Base-by-base conservation (phyloP, 441 rosid species). In the Arabidopsis hybrid region DNA sequence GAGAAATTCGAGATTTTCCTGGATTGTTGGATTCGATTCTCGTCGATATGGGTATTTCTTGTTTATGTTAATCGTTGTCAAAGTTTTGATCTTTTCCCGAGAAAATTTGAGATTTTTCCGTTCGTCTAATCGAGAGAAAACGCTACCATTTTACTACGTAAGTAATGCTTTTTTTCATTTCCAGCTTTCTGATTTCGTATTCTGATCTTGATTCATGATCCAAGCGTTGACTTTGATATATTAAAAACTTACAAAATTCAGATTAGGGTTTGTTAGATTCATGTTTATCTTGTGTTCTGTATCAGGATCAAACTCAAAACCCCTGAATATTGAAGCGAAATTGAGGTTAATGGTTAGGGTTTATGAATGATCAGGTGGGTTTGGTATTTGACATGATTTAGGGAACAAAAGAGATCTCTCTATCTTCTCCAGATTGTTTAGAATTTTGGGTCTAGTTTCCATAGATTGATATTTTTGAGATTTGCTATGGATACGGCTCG, bases 401-500 rank as follows among this genome's bases (percentile, higher is more conserved):
- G 56, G 64, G 18, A 40, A 2, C 1, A 4, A 14, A 51, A 13
- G 8, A 43, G 9, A 7, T 21, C 46, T 52, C 36, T 50, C 3
- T 36, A 17, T 49, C 51, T 35, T 52, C 64, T 61, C 64, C 59
- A 35, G 42, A 68, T 61, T 53, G 34, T 47, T 57, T 56, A 13
- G 5, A 31, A 12, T 13, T 68, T 55, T 0, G 26, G 58, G 9
- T 39, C 0, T 60, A 34, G 26, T 39, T 49, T 51, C 38, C 50
- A 53, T 56, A 64, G 47, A n/a, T 73, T 65, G 1, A 29, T 21
- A 12, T 16, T 10, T 64, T 46, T 62, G 38, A 40, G 63, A 64
- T 49, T 69, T 31, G 75, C 78, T 9, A 92, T 90, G 97, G 97
- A 80, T 60, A 77, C 73, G 60, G 58, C 3, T 59, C 72, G 69